A percentile compares a stretch with the other conserved stretches of the same genome.
phyloP scores from a whole-genome alignment of 768 basidiomycete species.

The Daedalea quercina region DNA sequence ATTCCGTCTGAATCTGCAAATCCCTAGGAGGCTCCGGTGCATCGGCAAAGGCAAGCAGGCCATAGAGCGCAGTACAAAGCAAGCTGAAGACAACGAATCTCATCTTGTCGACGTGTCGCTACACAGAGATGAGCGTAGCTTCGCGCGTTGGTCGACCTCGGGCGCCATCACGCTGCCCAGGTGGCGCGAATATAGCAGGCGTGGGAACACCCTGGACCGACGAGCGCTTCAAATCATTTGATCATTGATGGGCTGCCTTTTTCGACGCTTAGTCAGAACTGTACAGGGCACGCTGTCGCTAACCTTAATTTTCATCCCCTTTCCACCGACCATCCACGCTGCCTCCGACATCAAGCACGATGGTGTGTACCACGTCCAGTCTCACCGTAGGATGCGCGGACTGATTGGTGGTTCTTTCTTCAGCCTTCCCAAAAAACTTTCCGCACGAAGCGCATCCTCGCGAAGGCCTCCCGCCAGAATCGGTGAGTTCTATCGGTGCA shows the following conservation, averaged over 20 bases:
- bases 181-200: neutral
- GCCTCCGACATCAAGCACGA: constrained; percentile 23
- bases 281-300: constrained; percentile 19
- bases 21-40: constrained; percentile 45
- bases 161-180: neutral
- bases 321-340: constrained; percentile 19
- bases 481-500: constrained; percentile 40
- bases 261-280: constrained; percentile 26
- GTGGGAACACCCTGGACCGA: constrained; percentile 7
- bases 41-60: constrained; percentile 40
- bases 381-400: neutral
- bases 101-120: neutral
- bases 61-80: constrained; percentile 40
- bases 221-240: too few species aligned
- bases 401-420: constrained; percentile 3
- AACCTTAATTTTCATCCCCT: constrained; percentile 25
- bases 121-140: neutral
- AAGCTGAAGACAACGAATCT: constrained; percentile 30
- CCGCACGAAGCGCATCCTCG: constrained; percentile 93
- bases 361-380: constrained; percentile 17
- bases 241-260: neutral
- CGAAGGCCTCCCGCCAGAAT: constrained; percentile 95
- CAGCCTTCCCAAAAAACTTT: constrained; percentile 99
- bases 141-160: neutral
- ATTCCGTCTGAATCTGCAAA: constrained; percentile 58